Evolutionary conservation across 2,329 filamentous ascomycete genomes (phyloP), one percentile per base, ranked within the genome.

Genomic region (Xylaria sp.): DNA sequence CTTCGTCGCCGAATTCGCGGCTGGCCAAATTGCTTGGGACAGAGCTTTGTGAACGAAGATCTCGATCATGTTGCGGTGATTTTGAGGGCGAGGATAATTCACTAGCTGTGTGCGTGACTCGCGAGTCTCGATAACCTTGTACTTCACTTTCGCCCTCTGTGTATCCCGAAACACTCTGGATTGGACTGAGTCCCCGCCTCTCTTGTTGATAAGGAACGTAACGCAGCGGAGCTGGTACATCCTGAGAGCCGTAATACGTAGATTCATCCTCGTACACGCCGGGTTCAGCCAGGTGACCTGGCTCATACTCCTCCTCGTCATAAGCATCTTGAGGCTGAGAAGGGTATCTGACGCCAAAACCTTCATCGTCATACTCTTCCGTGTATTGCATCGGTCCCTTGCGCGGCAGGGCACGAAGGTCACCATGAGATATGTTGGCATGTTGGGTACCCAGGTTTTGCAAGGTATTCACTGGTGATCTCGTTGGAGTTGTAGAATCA

Each of bases 151-250:
- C 87, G 47, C 87, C 86, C 70, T 93, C 88, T 3, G 87, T 89
- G 70, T 93, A 94, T 64, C 93, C 95, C 10, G 92, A 94, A 15
- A 97, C 91, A 70, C 93, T 97, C 68, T 95, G 93, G 62, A 96
- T 93, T 0, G 94, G 94, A 72, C 93, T 97, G 49, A 96, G 78
- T 10, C 88, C 89, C 41, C 91, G 89, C 54, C 86, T 84, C 67
- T 90, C 86, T 10, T 87, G 83, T 68, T 88, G 84, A 65, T 91
- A 89, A 1, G 89, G 85, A n/a, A 88, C 82, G 68, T 90, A 90
- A 66, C 85, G 85, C 27, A 88, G 76, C 15, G 85, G 86, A 3
- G 85, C 84, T 2, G 87, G 86, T 2, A 89, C 87, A 63, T 89
- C 85, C 67, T 89, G 87, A 3, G 81, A 82, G 67, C 78, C 81